A percentile compares a stretch with the other conserved stretches of the same genome.
Evolutionary conservation across 2,329 filamentous ascomycete genomes (phyloP).

Genomic region (Neonectria punicea): DNA sequence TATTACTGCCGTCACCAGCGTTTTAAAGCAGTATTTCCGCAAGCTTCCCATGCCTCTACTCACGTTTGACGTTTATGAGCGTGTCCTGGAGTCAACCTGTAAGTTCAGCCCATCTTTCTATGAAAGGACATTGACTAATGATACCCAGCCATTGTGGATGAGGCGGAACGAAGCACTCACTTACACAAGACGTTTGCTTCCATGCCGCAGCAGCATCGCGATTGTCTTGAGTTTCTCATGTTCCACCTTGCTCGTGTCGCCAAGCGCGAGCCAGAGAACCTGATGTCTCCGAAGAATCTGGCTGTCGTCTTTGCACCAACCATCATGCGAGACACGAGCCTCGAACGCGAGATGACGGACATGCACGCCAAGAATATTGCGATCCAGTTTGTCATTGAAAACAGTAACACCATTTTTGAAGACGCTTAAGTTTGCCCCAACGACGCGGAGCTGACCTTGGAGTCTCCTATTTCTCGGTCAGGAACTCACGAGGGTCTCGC

Average conservation of each 20-base stretch:
- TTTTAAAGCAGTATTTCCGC: slow-evolving; percentile 97
- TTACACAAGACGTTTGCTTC: slow-evolving; percentile 79
- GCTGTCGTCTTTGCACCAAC: slow-evolving; percentile 98
- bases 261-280: slow-evolving; percentile 81
- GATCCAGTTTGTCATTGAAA: slow-evolving; percentile 92
- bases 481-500: slow-evolving; percentile 4
- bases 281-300: slow-evolving; percentile 97
- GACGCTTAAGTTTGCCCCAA: slow-evolving; percentile 47
- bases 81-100: slow-evolving; percentile 83
- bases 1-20: slow-evolving; percentile 95
- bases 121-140: slow-evolving; percentile 36
- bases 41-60: slow-evolving; percentile 90
- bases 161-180: slow-evolving; percentile 74
- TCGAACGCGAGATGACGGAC: slow-evolving; percentile 95
- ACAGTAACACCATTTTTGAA: slow-evolving; percentile 83
- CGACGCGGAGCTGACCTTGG: not conserved
- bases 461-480: slow-evolving; percentile 17
- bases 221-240: slow-evolving; percentile 92
- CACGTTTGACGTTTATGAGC: slow-evolving; percentile 92
- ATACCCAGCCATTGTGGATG: slow-evolving; percentile 68
- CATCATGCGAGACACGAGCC: slow-evolving; percentile 90
- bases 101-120: slow-evolving; percentile 48
- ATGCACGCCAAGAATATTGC: slow-evolving; percentile 93
- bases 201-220: slow-evolving; percentile 84
- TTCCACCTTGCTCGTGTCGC: slow-evolving; percentile 93